Evolutionary conservation across 139 green algal species (phyloP), one percentile per base, ranked within the genome.

Genomic region (Edaphochlamys debaryana): DNA sequence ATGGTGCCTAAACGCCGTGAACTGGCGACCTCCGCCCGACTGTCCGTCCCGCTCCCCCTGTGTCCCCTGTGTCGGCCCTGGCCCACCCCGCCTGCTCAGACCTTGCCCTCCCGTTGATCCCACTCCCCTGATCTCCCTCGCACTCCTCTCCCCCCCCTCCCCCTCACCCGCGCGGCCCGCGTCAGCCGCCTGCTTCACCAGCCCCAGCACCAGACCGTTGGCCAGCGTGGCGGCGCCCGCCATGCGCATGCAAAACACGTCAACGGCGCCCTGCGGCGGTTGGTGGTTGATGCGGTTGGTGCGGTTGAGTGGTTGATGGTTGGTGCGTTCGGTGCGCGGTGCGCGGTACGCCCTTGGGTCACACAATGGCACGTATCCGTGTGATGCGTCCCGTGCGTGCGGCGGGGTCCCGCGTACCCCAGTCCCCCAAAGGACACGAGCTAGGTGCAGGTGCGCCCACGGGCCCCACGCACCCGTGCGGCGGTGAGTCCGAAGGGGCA

Each of bases 111-210:
- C 11, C 6, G 30, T 6, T 30, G 5, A 38, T 37, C 8, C 27
- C 4, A 27, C 29, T 38, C 29, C 60, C 23, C 3, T 17, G 19
- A 27, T 41, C 34, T 32, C 15, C 34, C 11, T 45, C 15, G 2
- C 9, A 30, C 3, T 29, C 15, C 32, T 20, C 27, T 4, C 34
- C 64, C 64, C 6, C 5, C 27, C 68, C 2, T 8, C 25, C 29
- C 19, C 32, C 70, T 9, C 58, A 82, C 76, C 42, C 76, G 73
- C 62, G 9, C 76, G 62, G 42, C 76, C 76, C 37, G 73, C 22
- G 42, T 82, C 76, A 23, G 76, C 76, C 8, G 76, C 76, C 25
- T 66, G 42, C 41, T 82, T 82, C 62, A 82, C 45, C 42, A 73
- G 41, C 20, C 41, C 9, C 32, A 82, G 32, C 1, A 63, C 60